Percentiles rank a stretch among this genome's conserved stretches.
Conservation (phyloP, 1,284 basidiomycete species). For the Heterobasidion irregulare region DNA sequence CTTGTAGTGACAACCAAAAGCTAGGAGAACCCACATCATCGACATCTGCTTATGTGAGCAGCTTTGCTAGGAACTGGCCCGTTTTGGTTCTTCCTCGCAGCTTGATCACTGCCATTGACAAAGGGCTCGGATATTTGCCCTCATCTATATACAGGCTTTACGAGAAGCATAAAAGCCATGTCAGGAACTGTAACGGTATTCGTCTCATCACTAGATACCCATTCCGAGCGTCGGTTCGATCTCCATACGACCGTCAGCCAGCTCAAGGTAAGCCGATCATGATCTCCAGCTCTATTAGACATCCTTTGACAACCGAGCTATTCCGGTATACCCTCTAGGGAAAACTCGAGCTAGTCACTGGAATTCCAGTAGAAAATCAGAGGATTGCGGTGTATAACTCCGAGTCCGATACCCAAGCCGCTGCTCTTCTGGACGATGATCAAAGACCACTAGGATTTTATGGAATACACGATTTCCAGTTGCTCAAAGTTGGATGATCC, state of each 20-base stretch:
- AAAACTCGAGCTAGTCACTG: conserved; percentile 88
- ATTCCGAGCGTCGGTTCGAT: conserved; percentile 79
- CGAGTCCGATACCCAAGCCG: conserved; percentile 40
- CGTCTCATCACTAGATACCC: conserved; percentile 80
- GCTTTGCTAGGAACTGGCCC: too few relatives aligned
- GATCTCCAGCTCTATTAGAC: neutral
- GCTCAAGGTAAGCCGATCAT: conserved; percentile 55
- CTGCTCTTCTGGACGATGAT: conserved; percentile 61
- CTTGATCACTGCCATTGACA: too few relatives aligned
- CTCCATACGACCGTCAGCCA: conserved; percentile 63
- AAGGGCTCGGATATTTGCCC: too few relatives aligned
- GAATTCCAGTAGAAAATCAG: conserved; percentile 73
- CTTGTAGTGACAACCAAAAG: neutral
- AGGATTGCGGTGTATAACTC: conserved; percentile 55
- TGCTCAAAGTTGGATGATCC: conserved; percentile 53
- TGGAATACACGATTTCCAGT: conserved; percentile 59
- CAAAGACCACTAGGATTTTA: conserved; percentile 65
- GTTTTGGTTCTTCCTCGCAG: too few relatives aligned
- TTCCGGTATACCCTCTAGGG: conserved; percentile 31
- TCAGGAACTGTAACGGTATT: conserved; percentile 59
- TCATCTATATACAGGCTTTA: too few relatives aligned
- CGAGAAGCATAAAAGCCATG: conserved; percentile 21
- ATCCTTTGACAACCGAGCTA: neutral
- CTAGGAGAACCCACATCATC: too few relatives aligned
- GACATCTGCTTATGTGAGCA: too few relatives aligned